Conservation (phyloP, 2,329 filamentous ascomycete genomes). For the Pyrenophora graminea region DNA sequence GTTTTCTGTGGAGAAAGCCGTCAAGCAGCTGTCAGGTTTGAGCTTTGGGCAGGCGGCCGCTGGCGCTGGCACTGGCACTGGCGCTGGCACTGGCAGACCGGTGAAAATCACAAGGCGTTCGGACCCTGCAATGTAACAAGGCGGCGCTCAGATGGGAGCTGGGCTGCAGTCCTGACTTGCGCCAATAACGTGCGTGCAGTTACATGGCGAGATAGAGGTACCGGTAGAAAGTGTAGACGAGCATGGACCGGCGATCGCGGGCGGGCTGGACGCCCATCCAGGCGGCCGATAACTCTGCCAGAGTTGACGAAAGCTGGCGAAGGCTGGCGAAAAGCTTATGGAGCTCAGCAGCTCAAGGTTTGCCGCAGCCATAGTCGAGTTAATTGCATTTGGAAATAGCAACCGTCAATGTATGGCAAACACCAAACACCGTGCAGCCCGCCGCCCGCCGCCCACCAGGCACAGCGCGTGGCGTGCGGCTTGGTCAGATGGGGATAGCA, state of each 20-base stretch:
- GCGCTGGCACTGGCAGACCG: not conserved
- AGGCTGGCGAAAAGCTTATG: not conserved
- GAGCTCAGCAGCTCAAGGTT: not conserved
- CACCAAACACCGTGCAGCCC: slow-evolving; percentile 1
- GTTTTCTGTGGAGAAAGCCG: slow-evolving; percentile 36
- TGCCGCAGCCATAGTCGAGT: not conserved
- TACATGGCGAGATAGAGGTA: not conserved
- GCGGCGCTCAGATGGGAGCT: not conserved
- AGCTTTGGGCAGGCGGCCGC: slow-evolving; percentile 1
- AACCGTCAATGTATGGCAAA: slow-evolving; percentile 6
- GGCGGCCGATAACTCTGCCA: too few relatives aligned
- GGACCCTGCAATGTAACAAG: slow-evolving; percentile 6
- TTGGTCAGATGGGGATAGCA: slow-evolving; percentile 20
- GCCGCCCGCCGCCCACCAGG: not conserved
- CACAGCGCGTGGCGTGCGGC: slow-evolving; percentile 16
- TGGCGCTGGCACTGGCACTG: not conserved
- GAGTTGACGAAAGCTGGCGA: too few relatives aligned
- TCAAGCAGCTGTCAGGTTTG: slow-evolving; percentile 22
- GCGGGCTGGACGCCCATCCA: not conserved
- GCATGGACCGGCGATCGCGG: slow-evolving; percentile 11
- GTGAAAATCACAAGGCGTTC: not conserved
- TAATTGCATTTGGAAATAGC: not conserved
- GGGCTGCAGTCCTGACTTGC: not conserved
- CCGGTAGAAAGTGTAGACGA: not conserved
- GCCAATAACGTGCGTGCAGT: not conserved